These are phyloP conservation scores for Stenocarpella maydis DNA, from an alignment of 2,329 filamentous ascomycete genomes.

Conservation along the genomic window DNA sequence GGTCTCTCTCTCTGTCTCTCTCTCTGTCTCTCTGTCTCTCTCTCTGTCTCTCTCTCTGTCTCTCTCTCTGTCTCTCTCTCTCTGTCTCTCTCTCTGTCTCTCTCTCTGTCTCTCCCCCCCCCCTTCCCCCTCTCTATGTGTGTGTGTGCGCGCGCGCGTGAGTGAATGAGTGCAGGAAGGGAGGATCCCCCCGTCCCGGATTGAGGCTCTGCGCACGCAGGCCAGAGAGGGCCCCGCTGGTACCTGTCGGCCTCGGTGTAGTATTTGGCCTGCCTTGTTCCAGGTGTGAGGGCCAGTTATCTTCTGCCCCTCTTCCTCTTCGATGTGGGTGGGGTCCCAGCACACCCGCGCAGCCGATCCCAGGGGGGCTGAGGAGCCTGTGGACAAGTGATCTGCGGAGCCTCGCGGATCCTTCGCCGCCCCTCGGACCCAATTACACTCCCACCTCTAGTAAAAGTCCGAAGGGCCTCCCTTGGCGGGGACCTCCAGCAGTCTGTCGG, in stretches of 20 bases:
- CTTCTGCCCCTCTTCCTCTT: background rate
- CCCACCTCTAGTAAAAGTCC: constrained; percentile 4
- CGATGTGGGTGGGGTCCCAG: background rate
- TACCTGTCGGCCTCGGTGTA: background rate
- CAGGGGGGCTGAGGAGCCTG: background rate
- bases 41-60: too few relatives aligned
- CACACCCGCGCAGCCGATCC: constrained; percentile 17
- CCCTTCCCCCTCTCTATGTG: too few relatives aligned
- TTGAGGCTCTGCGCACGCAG: constrained; percentile 18
- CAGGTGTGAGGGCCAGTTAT: background rate
- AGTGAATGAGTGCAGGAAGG: background rate
- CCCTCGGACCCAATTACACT: constrained; percentile 2
- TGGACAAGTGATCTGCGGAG: constrained; percentile 20
- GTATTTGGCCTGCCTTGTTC: background rate
- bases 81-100: too few relatives aligned
- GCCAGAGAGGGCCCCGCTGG: background rate
- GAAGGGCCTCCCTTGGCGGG: background rate
- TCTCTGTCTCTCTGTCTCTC: too few relatives aligned
- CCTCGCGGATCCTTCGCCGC: constrained; percentile 20
- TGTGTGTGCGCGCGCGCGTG: too few relatives aligned
- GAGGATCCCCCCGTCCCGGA: background rate
- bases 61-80: too few relatives aligned
- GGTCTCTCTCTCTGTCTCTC: too few relatives aligned
- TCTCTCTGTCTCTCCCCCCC: too few relatives aligned
- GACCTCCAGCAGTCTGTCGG: background rate